Evolutionary conservation across 2,329 filamentous ascomycete species (phyloP).

Genomic region (Sarocladium brachiariae): DNA sequence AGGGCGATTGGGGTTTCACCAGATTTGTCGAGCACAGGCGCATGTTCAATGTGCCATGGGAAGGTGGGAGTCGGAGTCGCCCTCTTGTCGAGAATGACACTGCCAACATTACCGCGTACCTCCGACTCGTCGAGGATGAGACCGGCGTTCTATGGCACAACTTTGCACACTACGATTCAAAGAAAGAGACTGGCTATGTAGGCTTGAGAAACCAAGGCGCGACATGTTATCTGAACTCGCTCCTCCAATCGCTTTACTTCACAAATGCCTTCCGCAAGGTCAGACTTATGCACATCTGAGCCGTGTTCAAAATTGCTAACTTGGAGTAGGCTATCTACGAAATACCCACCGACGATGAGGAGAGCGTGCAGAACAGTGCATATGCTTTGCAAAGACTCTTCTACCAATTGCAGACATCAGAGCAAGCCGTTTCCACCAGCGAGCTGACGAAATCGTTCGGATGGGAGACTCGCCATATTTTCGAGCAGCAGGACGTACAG

Average conservation of each 20-base stretch:
- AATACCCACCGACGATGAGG: conserved; percentile 85
- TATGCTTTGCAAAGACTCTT: conserved; percentile 92
- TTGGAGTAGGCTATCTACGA: conserved; percentile 78
- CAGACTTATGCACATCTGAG: conserved; percentile 14
- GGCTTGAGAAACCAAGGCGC: conserved; percentile 95
- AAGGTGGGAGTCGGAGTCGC: conserved; percentile 49
- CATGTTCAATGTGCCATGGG: conserved; percentile 75
- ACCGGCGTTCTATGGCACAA: conserved; percentile 88
- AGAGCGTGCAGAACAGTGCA: conserved; percentile 77
- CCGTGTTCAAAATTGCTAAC: conserved; percentile 13
- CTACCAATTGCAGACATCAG: conserved; percentile 86
- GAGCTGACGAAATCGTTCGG: conserved; percentile 96
- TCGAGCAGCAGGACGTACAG: conserved; percentile 98
- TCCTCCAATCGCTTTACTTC: conserved; percentile 78
- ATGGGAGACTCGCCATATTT: conserved; percentile 96
- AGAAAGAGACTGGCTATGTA: conserved; percentile 96
- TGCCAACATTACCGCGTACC: conserved; percentile 75
- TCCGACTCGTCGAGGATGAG: conserved; percentile 77
- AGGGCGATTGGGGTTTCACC: conserved; percentile 99
- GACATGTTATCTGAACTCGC: conserved; percentile 80
- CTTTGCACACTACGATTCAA: conserved; percentile 95
- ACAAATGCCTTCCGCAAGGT: conserved; percentile 92
- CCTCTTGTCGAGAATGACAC: conserved; percentile 72
- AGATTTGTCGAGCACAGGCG: conserved; percentile 82
- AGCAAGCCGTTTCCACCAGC: conserved; percentile 76